Conservation (phyloP, 169 alveolate species). For the Plasmodium adleri region DNA sequence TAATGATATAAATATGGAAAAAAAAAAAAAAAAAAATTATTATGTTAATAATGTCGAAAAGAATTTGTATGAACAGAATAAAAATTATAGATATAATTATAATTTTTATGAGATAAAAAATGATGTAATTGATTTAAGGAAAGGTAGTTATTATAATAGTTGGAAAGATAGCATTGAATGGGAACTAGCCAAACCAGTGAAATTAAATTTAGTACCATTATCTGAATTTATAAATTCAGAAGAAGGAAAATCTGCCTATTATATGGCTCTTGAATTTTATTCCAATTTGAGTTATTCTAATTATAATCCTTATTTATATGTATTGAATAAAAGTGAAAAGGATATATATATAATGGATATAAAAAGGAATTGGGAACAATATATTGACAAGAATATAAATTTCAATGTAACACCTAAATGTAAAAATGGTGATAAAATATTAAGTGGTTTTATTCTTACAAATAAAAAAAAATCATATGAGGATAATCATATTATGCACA, state of each 20-base stretch:
- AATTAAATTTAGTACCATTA: slow-evolving; percentile 62
- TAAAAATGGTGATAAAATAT: slow-evolving; percentile 37
- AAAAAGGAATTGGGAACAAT: slow-evolving; percentile 51
- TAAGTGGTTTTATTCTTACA: slow-evolving; percentile 73
- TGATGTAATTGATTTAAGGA: no score
- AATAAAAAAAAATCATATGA: slow-evolving; percentile 26
- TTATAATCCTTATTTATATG: slow-evolving; percentile 38
- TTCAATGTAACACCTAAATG: slow-evolving; percentile 53
- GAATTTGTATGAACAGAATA: no score
- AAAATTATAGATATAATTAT: no score
- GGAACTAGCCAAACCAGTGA: slow-evolving; percentile 49
- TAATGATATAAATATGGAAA: slow-evolving; percentile 7
- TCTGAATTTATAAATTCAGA: slow-evolving; percentile 55
- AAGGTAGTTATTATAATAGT: neutral
- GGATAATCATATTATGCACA: slow-evolving; percentile 25
- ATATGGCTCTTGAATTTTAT: slow-evolving; percentile 63
- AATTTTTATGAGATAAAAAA: no score
- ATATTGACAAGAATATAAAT: slow-evolving; percentile 65
- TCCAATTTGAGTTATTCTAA: slow-evolving; percentile 58
- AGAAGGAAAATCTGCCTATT: slow-evolving; percentile 53
- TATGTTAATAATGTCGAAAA: no score
- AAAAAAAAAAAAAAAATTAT: neutral
- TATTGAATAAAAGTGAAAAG: slow-evolving; percentile 34
- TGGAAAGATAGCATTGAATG: slow-evolving; percentile 70
- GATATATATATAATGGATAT: slow-evolving; percentile 58